Evolutionary conservation across 164 flowering plant genomes (phyloP).

Genomic region (Dillenia suffruticosa): DNA sequence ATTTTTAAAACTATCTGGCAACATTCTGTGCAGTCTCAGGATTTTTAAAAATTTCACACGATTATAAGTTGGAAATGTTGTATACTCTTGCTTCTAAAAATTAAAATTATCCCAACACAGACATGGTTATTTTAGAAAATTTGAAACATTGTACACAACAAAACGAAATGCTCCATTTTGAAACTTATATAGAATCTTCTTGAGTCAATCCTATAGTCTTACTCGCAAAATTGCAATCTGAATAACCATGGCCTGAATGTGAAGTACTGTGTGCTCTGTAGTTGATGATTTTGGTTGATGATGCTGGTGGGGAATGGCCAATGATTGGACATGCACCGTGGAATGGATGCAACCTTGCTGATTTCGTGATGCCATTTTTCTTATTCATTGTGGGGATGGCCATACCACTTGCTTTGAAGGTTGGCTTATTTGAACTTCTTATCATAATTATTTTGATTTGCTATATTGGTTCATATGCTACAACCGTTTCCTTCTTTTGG

Average conservation of each 20-base stretch:
- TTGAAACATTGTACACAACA: no score
- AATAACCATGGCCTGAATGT: neutral
- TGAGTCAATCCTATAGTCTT: no score
- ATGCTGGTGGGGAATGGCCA: slow-evolving; percentile 89
- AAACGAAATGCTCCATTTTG: no score
- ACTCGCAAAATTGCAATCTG: neutral
- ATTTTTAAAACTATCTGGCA: no score
- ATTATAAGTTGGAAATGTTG: no score
- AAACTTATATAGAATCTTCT: no score
- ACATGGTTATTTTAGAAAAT: no score
- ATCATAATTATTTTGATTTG: neutral
- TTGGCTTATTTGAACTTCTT: slow-evolving; percentile 12
- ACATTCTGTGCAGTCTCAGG: no score
- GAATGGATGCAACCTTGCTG: slow-evolving; percentile 92
- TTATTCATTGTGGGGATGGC: slow-evolving; percentile 89
- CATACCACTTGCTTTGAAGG: slow-evolving; percentile 85
- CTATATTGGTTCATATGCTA: neutral
- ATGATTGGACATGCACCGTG: slow-evolving; percentile 88
- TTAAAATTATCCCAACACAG: no score
- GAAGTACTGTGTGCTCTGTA: slow-evolving; percentile 19
- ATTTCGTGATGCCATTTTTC: slow-evolving; percentile 94
- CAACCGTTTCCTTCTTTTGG: slow-evolving; percentile 5
- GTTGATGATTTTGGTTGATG: slow-evolving; percentile 95
- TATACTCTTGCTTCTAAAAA: no score
- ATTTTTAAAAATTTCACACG: no score